phyloP scores from a whole-genome alignment of 2,329 filamentous ascomycete species.

The Calonectria pseudoturangicola region DNA sequence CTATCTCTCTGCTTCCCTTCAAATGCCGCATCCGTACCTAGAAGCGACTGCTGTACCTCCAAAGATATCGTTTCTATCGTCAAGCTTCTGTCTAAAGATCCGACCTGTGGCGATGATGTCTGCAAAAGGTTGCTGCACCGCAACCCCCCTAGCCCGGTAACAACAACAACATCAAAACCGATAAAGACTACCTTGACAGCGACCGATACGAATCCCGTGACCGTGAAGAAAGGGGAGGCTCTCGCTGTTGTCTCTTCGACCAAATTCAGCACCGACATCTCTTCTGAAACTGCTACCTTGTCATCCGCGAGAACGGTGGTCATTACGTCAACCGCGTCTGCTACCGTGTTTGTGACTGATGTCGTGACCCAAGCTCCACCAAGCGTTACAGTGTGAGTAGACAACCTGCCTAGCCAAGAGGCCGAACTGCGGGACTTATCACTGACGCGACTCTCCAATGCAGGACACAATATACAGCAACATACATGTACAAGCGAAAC shows the following conservation, averaged over 20 bases:
- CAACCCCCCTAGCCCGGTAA: neutral
- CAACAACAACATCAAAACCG: neutral
- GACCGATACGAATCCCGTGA: neutral
- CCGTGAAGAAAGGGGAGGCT: neutral
- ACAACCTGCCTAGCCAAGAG: too few species aligned
- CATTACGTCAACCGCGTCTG: neutral
- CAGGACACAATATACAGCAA: neutral
- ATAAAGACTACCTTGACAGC: neutral
- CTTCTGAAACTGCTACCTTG: neutral
- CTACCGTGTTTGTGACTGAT: neutral
- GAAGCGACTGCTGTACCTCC: neutral
- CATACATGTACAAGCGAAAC: slow-evolving; percentile 7
- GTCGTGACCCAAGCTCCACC: neutral
- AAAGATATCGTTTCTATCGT: neutral
- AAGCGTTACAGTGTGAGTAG: neutral
- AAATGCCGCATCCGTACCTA: neutral
- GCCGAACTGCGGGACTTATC: neutral
- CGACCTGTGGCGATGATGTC: neutral
- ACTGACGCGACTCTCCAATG: neutral
- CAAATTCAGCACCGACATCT: neutral
- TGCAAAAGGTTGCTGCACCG: neutral
- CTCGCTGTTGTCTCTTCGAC: neutral
- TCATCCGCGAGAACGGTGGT: neutral
- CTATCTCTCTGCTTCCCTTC: neutral
- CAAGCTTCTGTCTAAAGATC: neutral